Percentiles rank a stretch among this genome's conserved stretches.
These are phyloP conservation scores for Trichosporon faecale DNA, from an alignment of 1,284 basidiomycete genomes.

Conservation along the genomic window DNA sequence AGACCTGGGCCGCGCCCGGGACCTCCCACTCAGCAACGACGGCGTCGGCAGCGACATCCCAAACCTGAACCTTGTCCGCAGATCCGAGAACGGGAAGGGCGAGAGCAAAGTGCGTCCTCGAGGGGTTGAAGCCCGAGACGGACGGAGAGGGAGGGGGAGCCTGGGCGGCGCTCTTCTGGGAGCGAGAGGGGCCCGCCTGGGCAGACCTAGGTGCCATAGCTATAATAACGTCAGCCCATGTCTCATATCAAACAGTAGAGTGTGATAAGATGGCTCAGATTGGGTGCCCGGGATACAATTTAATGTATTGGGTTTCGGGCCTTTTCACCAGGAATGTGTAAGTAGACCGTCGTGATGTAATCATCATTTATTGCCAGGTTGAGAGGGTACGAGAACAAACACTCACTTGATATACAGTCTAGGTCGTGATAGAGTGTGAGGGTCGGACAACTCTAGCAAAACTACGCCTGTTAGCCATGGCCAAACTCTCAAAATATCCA, in stretches of 20 bases:
- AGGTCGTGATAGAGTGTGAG: not conserved
- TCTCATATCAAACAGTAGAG: not conserved
- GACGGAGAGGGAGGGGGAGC: conserved; percentile 46
- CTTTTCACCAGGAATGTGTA: conserved; percentile 44
- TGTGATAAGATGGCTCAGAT: conserved; percentile 33
- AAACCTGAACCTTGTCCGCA: conserved; percentile 50
- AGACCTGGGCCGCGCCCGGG: conserved; percentile 44
- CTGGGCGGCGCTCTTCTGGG: conserved; percentile 36
- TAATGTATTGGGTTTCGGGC: conserved; percentile 38
- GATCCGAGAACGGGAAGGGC: conserved; percentile 47
- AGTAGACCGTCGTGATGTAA: conserved; percentile 52
- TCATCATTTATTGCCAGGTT: conserved; percentile 44
- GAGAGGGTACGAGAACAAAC: not conserved
- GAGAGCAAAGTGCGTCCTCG: conserved; percentile 45
- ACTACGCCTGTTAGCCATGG: conserved; percentile 25
- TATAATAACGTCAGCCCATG: conserved; percentile 18
- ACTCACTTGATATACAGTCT: not conserved
- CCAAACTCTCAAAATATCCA: conserved; percentile 12
- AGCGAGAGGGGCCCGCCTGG: conserved; percentile 44
- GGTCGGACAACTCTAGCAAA: not conserved
- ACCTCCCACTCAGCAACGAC: conserved; percentile 51
- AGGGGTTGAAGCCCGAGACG: conserved; percentile 47
- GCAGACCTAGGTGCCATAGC: conserved; percentile 43
- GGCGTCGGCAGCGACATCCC: conserved; percentile 45
- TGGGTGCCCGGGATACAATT: conserved; percentile 38